A percentile compares a stretch with the other conserved stretches of the same genome.
phyloP scores from a whole-genome alignment of 352 stramenopile species.

The Phytophthora idaei region DNA sequence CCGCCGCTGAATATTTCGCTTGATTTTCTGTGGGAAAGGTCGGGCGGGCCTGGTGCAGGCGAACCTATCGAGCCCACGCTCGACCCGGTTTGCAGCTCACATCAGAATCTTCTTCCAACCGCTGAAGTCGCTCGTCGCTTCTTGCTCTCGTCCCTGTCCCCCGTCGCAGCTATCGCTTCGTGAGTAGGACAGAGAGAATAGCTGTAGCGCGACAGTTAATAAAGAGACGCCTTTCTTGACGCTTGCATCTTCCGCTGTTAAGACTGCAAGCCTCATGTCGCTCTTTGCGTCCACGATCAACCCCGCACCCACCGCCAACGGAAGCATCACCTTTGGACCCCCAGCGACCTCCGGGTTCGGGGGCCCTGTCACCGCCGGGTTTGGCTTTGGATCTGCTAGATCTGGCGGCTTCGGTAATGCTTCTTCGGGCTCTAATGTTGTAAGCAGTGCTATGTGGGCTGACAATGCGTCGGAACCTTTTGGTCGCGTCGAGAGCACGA shows the following conservation, averaged over 20 bases:
- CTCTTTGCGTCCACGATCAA: constrained; percentile 8
- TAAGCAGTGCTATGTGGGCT: background rate
- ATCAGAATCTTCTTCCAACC: constrained; percentile 24
- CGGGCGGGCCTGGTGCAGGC: background rate
- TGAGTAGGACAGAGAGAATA: constrained; percentile 14
- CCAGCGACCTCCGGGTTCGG: background rate
- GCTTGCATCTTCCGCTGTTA: background rate
- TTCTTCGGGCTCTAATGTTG: background rate
- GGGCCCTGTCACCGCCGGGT: background rate
- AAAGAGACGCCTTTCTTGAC: constrained; percentile 15
- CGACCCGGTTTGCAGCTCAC: constrained; percentile 13
- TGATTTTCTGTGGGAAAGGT: constrained; percentile 13
- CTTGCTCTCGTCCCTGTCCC: background rate
- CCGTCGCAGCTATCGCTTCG: constrained; percentile 8
- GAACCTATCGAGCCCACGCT: background rate
- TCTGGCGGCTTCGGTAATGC: background rate
- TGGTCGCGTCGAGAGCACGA: constrained; percentile 21
- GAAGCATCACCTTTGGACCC: background rate
- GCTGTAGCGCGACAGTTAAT: constrained; percentile 10
- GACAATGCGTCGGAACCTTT: constrained; percentile 26
- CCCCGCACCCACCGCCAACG: background rate
- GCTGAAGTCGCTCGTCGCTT: constrained; percentile 16
- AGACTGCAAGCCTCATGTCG: constrained; percentile 11
- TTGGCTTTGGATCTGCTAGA: background rate
- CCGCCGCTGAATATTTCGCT: constrained; percentile 6